Conservation (phyloP, 495 filamentous ascomycete species). For the Apodospora peruviana region DNA sequence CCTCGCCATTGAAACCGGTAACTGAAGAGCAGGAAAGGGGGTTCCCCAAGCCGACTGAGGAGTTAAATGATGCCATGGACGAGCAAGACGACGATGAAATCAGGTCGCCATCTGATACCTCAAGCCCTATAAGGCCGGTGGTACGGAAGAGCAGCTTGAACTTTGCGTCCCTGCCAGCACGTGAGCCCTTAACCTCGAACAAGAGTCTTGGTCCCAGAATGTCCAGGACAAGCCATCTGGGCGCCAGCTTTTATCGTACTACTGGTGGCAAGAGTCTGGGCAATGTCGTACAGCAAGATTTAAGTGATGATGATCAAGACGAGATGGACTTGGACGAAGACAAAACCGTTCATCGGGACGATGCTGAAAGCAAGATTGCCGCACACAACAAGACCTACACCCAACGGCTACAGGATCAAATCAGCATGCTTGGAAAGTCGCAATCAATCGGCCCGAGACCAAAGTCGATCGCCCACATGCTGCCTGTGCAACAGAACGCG, state of each 20-base stretch:
- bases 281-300: conserved; percentile 29
- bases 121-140: conserved; percentile 43
- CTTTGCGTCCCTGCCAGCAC: conserved; percentile 85
- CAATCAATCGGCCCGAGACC: conserved; percentile 55
- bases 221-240: conserved; percentile 75
- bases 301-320: conserved; percentile 42
- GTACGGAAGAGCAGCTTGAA: conserved; percentile 89
- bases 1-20: conserved; percentile 21
- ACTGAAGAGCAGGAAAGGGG: conserved; percentile 5
- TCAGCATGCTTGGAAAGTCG: conserved; percentile 83
- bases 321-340: conserved; percentile 57
- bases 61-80: conserved; percentile 11
- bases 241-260: conserved; percentile 63
- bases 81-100: conserved; percentile 49
- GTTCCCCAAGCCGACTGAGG: conserved; percentile 16
- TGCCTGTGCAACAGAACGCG: conserved; percentile 27
- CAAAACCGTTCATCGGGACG: conserved; percentile 32
- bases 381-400: conserved; percentile 83
- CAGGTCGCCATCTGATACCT: conserved; percentile 42
- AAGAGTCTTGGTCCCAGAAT: conserved; percentile 66
- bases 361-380: conserved; percentile 26
- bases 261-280: conserved; percentile 59
- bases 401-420: conserved; percentile 84
- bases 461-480: conserved; percentile 60
- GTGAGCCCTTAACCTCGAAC: conserved; percentile 78